Percentiles rank a stretch among this genome's conserved stretches.
Conservation (phyloP, 345 rosid species). For the Euclidium syriacum region DNA sequence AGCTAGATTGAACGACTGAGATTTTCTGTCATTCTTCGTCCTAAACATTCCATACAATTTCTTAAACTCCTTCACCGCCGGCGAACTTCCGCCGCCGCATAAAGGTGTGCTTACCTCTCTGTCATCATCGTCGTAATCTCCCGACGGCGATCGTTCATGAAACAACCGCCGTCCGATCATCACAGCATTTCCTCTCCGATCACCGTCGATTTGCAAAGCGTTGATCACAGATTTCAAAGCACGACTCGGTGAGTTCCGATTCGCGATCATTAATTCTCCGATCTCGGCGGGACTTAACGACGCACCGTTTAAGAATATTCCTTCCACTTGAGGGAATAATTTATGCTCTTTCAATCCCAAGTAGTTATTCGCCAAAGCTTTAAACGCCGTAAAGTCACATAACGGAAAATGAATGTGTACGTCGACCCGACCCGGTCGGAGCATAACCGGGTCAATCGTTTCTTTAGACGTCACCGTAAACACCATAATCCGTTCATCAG, state of each 20-base stretch:
- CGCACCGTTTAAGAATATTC: conserved; percentile 67
- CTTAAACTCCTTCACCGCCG: conserved; percentile 46
- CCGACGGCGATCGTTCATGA: conserved; percentile 37
- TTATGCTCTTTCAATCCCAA: conserved; percentile 90
- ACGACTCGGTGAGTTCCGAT: conserved; percentile 89
- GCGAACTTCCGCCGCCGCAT: conserved; percentile 38
- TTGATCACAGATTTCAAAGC: conserved; percentile 79
- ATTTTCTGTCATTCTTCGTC: conserved; percentile 38
- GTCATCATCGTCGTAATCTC: conserved; percentile 1
- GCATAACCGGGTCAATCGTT: conserved; percentile 50
- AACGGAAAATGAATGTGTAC: conserved; percentile 82
- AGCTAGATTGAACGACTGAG: conserved; percentile 37
- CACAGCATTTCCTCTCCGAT: conserved; percentile 42
- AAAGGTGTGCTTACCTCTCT: conserved; percentile 39
- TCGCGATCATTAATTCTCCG: conserved; percentile 85
- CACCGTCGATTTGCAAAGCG: conserved; percentile 78
- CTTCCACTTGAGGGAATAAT: conserved; percentile 85
- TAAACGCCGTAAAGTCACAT: conserved; percentile 78
- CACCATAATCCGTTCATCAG: conserved; percentile 71
- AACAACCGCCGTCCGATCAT: conserved; percentile 37
- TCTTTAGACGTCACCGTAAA: conserved; percentile 66
- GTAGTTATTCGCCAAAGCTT: conserved; percentile 61
- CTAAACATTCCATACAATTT: conserved; percentile 49
- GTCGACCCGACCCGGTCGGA: conserved; percentile 80
- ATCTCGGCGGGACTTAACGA: conserved; percentile 85